phyloP scores from a whole-genome alignment of 169 alveolate species.

The Plasmodium vinckei region DNA sequence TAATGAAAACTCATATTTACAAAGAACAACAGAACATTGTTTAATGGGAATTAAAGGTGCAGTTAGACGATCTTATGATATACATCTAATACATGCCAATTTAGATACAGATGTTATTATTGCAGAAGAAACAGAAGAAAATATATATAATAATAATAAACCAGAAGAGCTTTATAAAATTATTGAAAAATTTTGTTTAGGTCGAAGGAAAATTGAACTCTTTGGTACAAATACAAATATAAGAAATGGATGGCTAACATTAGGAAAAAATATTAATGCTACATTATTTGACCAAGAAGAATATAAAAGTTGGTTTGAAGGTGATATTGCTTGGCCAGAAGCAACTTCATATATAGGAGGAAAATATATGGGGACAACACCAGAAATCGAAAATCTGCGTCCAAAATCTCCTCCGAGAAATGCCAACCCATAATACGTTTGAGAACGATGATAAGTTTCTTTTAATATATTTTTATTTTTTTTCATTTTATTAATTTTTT shows the following conservation, averaged over 20 bases:
- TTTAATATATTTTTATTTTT: constrained; percentile 4
- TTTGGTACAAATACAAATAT: constrained; percentile 92
- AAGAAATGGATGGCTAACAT: constrained; percentile 93
- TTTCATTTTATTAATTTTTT: constrained; percentile 1
- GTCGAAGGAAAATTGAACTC: constrained; percentile 92
- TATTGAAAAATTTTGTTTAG: constrained; percentile 94
- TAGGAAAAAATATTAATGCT: constrained; percentile 87
- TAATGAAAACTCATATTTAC: constrained; percentile 80
- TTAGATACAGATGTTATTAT: constrained; percentile 96
- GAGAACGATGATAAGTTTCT: not conserved
- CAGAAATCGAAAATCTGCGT: constrained; percentile 91
- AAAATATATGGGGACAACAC: constrained; percentile 89
- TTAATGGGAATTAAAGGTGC: constrained; percentile 95
- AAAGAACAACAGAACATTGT: constrained; percentile 94
- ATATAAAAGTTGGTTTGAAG: constrained; percentile 87
- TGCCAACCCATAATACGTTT: constrained; percentile 9
- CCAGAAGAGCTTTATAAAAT: constrained; percentile 93
- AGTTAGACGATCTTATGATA: constrained; percentile 90
- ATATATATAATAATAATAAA: constrained; percentile 80
- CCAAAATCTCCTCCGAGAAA: constrained; percentile 90
- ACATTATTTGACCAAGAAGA: constrained; percentile 84
- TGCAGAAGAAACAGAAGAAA: constrained; percentile 89
- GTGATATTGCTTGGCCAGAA: constrained; percentile 89
- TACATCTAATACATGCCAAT: constrained; percentile 94
- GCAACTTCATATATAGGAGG: constrained; percentile 90